Evolutionary conservation across 2,329 filamentous ascomycete genomes (phyloP).

Genomic region (Phialophora verrucosa): DNA sequence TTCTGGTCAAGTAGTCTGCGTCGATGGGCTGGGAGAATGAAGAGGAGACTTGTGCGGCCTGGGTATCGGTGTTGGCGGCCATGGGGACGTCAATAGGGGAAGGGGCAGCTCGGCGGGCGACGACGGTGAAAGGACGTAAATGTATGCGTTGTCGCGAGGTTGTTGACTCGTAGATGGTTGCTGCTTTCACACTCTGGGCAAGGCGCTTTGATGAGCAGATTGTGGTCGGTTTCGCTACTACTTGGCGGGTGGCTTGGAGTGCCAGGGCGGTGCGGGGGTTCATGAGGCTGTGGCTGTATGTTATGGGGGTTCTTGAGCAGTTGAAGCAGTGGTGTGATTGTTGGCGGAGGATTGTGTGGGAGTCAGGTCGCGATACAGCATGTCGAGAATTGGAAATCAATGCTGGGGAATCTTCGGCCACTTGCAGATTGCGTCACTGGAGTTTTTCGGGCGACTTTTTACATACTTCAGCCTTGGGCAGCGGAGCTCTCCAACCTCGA

Average conservation of each 20-base stretch:
- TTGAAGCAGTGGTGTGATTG: background rate
- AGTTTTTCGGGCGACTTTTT: background rate
- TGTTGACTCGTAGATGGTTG: background rate
- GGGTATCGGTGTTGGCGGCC: conserved; percentile 42
- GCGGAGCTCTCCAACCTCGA: background rate
- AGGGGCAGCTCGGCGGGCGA: background rate
- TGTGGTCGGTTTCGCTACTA: background rate
- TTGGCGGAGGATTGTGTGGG: background rate
- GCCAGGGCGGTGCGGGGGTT: conserved; percentile 19
- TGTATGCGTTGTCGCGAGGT: background rate
- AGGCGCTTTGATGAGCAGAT: conserved; percentile 1
- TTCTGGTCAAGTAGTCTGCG: conserved; percentile 70
- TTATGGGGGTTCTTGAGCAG: background rate
- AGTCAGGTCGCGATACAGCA: background rate
- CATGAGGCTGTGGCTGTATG: conserved; percentile 20
- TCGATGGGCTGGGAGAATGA: conserved; percentile 66
- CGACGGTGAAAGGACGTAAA: background rate
- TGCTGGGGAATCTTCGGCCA: conserved; percentile 3
- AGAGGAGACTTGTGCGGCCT: conserved; percentile 47
- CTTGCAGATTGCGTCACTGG: conserved; percentile 24
- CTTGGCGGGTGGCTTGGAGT: conserved; percentile 19
- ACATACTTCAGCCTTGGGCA: conserved; percentile 1
- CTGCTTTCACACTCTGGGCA: background rate
- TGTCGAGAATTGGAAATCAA: conserved; percentile 21
- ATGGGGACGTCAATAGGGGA: conserved; percentile 37